These are phyloP conservation scores for Hysterium pulicare DNA, from an alignment of 2,329 filamentous ascomycete genomes.

Conservation along the genomic window DNA sequence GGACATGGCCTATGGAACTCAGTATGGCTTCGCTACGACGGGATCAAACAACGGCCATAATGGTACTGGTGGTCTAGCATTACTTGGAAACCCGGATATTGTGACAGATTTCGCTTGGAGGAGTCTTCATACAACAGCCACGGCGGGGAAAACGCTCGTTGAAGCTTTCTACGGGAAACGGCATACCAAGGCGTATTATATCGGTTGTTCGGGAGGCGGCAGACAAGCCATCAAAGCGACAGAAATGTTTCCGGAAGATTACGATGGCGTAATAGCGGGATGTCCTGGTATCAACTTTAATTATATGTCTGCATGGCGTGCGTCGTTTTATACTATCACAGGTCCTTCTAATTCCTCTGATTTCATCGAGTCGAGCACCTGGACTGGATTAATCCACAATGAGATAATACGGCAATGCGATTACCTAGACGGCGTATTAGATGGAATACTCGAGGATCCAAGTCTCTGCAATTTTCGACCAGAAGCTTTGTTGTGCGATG, in stretches of 20 bases:
- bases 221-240: conserved; percentile 29
- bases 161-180: conserved; percentile 35
- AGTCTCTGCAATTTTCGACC: conserved; percentile 38
- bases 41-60: conserved; percentile 44
- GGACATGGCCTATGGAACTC: conserved; percentile 37
- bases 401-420: conserved; percentile 51
- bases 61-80: conserved; percentile 42
- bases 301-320: conserved; percentile 29
- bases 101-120: conserved; percentile 49
- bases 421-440: conserved; percentile 44
- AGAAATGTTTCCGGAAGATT: conserved; percentile 29
- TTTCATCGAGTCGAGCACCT: conserved; percentile 19
- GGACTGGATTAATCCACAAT: conserved; percentile 37
- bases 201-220: conserved; percentile 34
- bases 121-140: conserved; percentile 40
- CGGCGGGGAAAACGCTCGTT: conserved; percentile 37
- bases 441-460: conserved; percentile 48
- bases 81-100: conserved; percentile 44
- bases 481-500: conserved; percentile 34
- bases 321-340: conserved; percentile 29
- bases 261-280: conserved; percentile 33
- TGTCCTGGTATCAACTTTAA: conserved; percentile 31
- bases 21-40: conserved; percentile 37
- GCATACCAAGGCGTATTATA: conserved; percentile 38
- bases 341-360: conserved; percentile 17